A percentile compares a stretch with the other conserved stretches of the same genome.
Conservation (phyloP, 192 early-diverging fungal species). For the Paraglomus brasilianum region DNA sequence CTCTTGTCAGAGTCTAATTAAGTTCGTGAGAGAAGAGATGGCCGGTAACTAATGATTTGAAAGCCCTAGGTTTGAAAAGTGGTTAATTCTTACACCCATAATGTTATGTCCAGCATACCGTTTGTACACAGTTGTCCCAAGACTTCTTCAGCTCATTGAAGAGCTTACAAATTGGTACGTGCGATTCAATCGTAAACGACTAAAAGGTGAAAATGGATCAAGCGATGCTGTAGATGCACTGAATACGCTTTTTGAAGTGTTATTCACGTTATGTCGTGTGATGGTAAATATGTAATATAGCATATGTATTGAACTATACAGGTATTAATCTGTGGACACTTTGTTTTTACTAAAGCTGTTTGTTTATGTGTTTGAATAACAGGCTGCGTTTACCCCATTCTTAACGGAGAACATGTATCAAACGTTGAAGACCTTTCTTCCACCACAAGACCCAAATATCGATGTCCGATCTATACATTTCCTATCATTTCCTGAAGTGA, state of each 20-base stretch:
- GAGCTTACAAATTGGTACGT: conserved; percentile 99
- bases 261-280: conserved; percentile 83
- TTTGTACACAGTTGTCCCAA: conserved; percentile 96
- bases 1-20: conserved; percentile 88
- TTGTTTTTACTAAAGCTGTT: no score
- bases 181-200: conserved; percentile 93
- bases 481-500: conserved; percentile 88
- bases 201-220: conserved; percentile 93
- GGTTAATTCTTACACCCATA: background rate
- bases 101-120: conserved; percentile 62
- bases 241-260: conserved; percentile 94
- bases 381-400: conserved; percentile 96
- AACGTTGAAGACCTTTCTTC: conserved; percentile 77
- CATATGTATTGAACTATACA: no score
- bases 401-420: conserved; percentile 98
- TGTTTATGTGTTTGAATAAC: no score
- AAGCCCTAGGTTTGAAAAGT: no score
- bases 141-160: conserved; percentile 86
- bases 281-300: conserved; percentile 80
- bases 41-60: conserved; percentile 32
- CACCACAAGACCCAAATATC: conserved; percentile 49
- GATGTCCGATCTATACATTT: conserved; percentile 94
- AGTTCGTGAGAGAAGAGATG: conserved; percentile 95
- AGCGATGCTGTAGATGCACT: conserved; percentile 85
- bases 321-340: no score